Evolutionary conservation across 1,139 yeast species (phyloP).

Genomic region (Hanseniaspora uvarum): DNA sequence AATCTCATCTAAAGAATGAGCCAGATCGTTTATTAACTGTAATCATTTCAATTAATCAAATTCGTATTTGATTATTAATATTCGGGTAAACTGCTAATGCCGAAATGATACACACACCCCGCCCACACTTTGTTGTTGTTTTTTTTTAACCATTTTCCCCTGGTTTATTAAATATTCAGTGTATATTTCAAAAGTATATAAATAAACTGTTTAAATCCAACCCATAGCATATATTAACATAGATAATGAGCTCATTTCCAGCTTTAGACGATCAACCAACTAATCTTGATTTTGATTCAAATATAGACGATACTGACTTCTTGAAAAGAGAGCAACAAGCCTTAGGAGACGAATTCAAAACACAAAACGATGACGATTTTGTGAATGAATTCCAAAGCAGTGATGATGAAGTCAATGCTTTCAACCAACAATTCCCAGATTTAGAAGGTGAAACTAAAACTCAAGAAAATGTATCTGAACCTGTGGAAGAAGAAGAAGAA

Average conservation of each 20-base stretch:
- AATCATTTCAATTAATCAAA: too few relatives aligned
- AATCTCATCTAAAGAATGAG: too few relatives aligned
- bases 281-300: conserved; percentile 27
- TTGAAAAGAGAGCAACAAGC: conserved; percentile 75
- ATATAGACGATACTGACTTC: conserved; percentile 45
- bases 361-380: conserved; percentile 53
- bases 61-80: neutral
- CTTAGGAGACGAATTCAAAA: conserved; percentile 66
- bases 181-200: neutral
- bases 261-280: conserved; percentile 47
- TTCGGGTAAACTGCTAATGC: neutral
- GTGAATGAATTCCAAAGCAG: conserved; percentile 29
- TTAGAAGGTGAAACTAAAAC: conserved; percentile 33
- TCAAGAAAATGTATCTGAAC: conserved; percentile 24
- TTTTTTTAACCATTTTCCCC: neutral
- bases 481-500: conserved; percentile 29
- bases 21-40: too few relatives aligned
- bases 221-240: neutral
- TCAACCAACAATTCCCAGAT: conserved; percentile 60
- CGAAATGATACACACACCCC: too few relatives aligned
- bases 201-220: neutral
- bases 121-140: neutral
- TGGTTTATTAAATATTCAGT: neutral
- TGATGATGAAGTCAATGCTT: conserved; percentile 50
- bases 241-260: conserved; percentile 76